Evolutionary conservation across 176 grass and related monocot species (phyloP).

Genomic region (Avena sativa): DNA sequence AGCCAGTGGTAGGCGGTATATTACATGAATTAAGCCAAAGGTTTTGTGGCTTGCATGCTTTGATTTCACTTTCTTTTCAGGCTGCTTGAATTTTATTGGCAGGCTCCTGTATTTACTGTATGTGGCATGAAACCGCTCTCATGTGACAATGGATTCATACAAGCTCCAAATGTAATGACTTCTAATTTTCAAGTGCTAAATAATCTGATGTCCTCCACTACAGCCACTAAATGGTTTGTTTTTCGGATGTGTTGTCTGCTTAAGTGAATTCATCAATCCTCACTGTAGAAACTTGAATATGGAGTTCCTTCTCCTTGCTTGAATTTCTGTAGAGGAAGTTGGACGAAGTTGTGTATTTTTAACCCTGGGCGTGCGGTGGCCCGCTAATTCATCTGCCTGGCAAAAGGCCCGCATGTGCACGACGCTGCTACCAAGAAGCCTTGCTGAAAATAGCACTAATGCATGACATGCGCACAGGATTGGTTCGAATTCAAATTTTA

Average conservation of each 20-base stretch:
- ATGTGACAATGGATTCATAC: neutral
- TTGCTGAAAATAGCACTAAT: too few species aligned
- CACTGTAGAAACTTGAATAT: neutral
- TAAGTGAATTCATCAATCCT: neutral
- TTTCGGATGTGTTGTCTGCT: neutral
- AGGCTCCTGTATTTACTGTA: neutral
- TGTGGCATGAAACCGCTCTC: neutral
- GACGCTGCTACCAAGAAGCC: too few species aligned
- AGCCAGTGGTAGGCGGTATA: neutral
- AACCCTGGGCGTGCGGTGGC: too few species aligned
- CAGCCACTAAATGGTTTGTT: neutral
- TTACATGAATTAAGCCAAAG: constrained; percentile 28
- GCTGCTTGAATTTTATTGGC: neutral
- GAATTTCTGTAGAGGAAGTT: neutral
- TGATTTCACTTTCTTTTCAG: neutral
- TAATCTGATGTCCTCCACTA: neutral
- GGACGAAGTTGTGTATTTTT: too few species aligned
- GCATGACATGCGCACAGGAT: too few species aligned
- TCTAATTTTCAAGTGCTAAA: neutral
- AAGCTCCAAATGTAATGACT: neutral
- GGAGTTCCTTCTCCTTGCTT: neutral
- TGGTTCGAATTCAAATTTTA: too few species aligned
- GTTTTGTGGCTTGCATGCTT: constrained; percentile 7
- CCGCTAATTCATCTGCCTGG: too few species aligned
- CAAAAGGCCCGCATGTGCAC: too few species aligned